Evolutionary conservation across 2,329 filamentous ascomycete species (phyloP), one percentile per base, ranked within the genome.

Genomic region (Nemania abortiva): DNA sequence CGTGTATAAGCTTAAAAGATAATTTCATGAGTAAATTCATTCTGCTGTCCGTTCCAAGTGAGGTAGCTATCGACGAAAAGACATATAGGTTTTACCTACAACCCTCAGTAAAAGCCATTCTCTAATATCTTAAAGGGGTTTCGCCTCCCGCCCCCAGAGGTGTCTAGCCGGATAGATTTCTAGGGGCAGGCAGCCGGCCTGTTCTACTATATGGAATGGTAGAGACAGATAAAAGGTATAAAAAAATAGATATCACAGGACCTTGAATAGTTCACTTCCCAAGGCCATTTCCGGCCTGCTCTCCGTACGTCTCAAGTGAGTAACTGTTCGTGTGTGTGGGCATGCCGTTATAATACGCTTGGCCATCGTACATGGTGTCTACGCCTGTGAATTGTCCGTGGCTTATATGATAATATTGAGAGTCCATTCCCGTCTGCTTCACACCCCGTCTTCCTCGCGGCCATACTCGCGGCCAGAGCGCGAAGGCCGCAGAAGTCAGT

Each of bases 381-480:
- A 42, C 54, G n/a, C 54, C 54, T 6, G 13, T 34, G 2, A 27
- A 11, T 3, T 55, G 31, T 6, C 24, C 20, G n/a, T 42, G 13
- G 29, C 54, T n/a, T 20, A 57, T 34, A 24, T 42, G 4, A 18
- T 20, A 2, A n/a, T 39, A 39, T 7, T n/a, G 7, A 20, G 34
- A 7, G 18, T 27, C 42, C 18, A n/a, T 7, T 9, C 22, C 34
- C 20, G 34, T 27, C 31, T 42, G 18, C 6, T 57, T 57, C 34
- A 15, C 34, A 10, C 18, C 37, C 6, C 29, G 34, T 18, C 13
- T 34, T 42, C 9, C 37, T 10, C 54, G 31, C 7, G n/a, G 6
- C 54, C 54, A 31, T 24, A n/a, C 54, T 18, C 54, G 54, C 20
- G n/a, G 54, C 54, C 54, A 57, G 54, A 57, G 39, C 6, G 54